phyloP scores from a whole-genome alignment of 2,329 filamentous ascomycete species.

The Fusarium liriodendri region DNA sequence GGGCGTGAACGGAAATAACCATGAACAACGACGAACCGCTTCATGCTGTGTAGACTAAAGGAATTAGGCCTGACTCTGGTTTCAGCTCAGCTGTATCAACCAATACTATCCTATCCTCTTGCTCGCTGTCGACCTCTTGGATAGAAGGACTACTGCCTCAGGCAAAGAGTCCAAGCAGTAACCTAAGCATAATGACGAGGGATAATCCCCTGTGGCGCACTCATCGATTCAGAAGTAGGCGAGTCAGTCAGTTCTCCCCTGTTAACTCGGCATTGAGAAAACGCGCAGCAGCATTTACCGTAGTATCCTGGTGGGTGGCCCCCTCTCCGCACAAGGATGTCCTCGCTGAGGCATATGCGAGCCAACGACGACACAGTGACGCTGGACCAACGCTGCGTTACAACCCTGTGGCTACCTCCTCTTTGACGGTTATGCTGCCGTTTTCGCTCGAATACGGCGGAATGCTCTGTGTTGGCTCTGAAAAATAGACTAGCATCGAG shows the following conservation, averaged over 20 bases:
- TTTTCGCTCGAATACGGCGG: background rate
- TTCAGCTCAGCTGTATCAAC: background rate
- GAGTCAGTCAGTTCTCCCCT: background rate
- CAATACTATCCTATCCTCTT: background rate
- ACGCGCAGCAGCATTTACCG: background rate
- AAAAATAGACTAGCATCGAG: background rate
- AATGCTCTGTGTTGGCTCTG: background rate
- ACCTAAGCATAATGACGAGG: background rate
- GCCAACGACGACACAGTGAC: background rate
- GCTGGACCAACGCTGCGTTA: background rate
- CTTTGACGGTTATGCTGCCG: background rate
- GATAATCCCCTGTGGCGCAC: background rate
- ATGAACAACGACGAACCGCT: background rate
- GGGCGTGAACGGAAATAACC: background rate
- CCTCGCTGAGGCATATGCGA: slow-evolving; percentile 2
- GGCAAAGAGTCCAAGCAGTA: background rate
- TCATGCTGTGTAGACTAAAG: background rate
- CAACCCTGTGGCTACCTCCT: background rate
- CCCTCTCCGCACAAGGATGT: background rate
- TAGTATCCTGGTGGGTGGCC: background rate
- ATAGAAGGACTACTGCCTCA: background rate
- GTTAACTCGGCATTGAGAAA: background rate
- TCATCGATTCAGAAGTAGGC: background rate
- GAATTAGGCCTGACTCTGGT: background rate
- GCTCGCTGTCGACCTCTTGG: background rate